Evolutionary conservation across 306 rosid genomes (phyloP), one percentile per base, ranked within the genome.

Genomic region (Sicyos edulis): DNA sequence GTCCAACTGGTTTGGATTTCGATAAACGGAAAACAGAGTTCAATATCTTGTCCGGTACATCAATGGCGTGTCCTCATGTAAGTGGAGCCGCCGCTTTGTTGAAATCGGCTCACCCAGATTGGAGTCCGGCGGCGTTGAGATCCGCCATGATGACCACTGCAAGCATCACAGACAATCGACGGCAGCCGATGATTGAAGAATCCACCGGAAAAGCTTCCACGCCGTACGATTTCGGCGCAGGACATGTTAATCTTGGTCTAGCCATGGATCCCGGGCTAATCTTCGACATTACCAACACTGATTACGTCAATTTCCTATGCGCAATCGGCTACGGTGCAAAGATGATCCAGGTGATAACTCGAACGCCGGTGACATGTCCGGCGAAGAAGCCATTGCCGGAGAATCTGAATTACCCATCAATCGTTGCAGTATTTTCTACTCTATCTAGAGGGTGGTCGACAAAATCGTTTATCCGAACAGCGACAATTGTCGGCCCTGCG

Each of bases 81-180:
- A 86, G 91, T 9, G 98, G 98, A 6, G 96, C 96, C 0, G 96
- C 96, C 2, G 96, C 96, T 14, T 59, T 90, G 80, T 75, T 92
- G 5, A 92, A 92, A 77, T 90, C 98, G 1, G 95, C 98, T 0
- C 96, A 92, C 52, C 98, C 86, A 0, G 90, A 88, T 79, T 92
- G 98, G 98, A 85, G 88, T 75, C 98, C 98, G 1, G 92, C 96
- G 7, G 91, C 88, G 14, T 63, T 92, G 16, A 79, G 96, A 58
- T 92, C 98, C 17, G 96, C 98, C 6, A 80, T 92, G 87, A 92
- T 92, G 98, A 92, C 98, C 0, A 86, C 98, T 0, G 92, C 96
- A 0, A 75, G 75, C 20, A n/a, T 78, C 0, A 50, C 69, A 0
- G 88, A 90, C 49, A 92, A 92, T 52, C 76, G 83, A 2, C 80